Conservation (phyloP, 139 green algal genomes). For the Coccomyxa sp. region DNA sequence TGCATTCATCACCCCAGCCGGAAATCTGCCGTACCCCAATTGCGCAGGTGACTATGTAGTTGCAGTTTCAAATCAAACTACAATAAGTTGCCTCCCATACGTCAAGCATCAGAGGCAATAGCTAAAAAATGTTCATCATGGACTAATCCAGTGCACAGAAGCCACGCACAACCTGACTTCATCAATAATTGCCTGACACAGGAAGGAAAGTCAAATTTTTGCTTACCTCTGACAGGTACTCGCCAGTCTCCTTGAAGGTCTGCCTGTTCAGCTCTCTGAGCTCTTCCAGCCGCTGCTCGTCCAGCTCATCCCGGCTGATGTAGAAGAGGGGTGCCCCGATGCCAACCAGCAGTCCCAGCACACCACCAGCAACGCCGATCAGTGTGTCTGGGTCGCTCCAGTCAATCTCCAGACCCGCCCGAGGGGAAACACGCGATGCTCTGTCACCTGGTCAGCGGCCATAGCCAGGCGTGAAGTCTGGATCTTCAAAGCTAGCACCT, state of each 20-base stretch:
- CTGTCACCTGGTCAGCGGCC: not conserved
- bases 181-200: not conserved
- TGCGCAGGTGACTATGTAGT: no score
- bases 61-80: no score
- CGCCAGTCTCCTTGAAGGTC: slow-evolving; percentile 70
- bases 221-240: slow-evolving; percentile 60
- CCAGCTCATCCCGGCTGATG: slow-evolving; percentile 61
- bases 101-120: not conserved
- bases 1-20: not conserved
- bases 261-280: slow-evolving; percentile 74
- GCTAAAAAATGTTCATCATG: not conserved
- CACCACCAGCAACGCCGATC: slow-evolving; percentile 42
- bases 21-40: no score
- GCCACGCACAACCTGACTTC: not conserved
- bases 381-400: slow-evolving; percentile 65
- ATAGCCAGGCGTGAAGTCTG: not conserved
- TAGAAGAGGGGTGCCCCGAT: slow-evolving; percentile 76
- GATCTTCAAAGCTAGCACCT: not conserved
- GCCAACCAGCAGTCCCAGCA: slow-evolving; percentile 50
- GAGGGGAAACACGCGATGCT: not conserved
- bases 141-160: not conserved
- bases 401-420: slow-evolving; percentile 65
- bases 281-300: slow-evolving; percentile 77
- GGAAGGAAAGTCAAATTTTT: not conserved
- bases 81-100: not conserved